phyloP scores from a whole-genome alignment of 495 filamentous ascomycete genomes.

The Talaromyces wortmannii region DNA sequence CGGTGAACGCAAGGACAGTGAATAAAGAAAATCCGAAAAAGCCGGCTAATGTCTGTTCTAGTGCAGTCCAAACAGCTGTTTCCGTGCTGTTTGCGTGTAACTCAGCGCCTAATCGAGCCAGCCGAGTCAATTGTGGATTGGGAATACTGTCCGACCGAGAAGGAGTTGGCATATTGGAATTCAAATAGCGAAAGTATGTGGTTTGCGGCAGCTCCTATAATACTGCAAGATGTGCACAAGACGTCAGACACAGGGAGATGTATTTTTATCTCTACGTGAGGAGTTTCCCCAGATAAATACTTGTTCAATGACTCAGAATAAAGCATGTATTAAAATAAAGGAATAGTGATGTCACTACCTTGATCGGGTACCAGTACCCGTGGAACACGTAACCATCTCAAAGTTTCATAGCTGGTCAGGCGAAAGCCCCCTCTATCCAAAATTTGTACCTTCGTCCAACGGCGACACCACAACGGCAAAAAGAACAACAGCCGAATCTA shows the following conservation, averaged over 20 bases:
- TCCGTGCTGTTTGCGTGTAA: background rate
- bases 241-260: background rate
- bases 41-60: background rate
- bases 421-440: too few species aligned
- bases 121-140: background rate
- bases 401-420: too few species aligned
- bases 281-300: background rate
- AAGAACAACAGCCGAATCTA: too few species aligned
- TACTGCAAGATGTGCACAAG: background rate
- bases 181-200: background rate
- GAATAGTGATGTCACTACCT: background rate
- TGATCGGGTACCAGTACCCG: background rate
- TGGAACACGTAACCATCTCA: background rate
- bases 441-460: too few species aligned
- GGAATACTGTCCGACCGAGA: background rate
- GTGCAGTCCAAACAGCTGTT: background rate
- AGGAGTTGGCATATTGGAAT: background rate
- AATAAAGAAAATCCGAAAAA: background rate
- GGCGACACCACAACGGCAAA: too few species aligned
- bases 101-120: background rate
- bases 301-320: background rate
- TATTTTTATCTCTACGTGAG: background rate
- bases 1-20: background rate
- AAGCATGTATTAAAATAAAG: background rate
- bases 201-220: background rate